These are phyloP conservation scores for Didymosphaeria variabile DNA, from an alignment of 2,329 filamentous ascomycete genomes.

Conservation along the genomic window DNA sequence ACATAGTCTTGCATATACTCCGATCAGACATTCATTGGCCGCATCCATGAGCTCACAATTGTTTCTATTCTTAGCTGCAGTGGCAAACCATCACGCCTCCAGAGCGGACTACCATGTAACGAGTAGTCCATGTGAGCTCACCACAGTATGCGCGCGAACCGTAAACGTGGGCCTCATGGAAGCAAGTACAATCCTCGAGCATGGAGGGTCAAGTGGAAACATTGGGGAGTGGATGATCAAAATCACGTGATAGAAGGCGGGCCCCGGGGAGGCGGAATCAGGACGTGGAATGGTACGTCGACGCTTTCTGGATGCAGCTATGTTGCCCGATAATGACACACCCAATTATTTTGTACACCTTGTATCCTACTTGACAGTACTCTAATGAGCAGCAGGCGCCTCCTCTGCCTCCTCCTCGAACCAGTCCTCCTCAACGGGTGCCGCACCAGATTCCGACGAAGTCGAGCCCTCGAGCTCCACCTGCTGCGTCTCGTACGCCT, in stretches of 20 bases:
- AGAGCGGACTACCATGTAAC: no score
- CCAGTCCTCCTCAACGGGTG: conserved; percentile 75
- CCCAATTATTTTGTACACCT: conserved; percentile 47
- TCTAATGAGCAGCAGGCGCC: conserved; percentile 53
- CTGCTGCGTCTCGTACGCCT: conserved; percentile 92
- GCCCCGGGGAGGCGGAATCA: neutral
- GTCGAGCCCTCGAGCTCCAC: conserved; percentile 94
- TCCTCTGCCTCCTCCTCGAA: conserved; percentile 77
- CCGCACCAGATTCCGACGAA: conserved; percentile 64
- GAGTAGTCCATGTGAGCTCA: neutral
- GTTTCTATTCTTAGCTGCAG: conserved; percentile 4
- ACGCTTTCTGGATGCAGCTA: conserved; percentile 19
- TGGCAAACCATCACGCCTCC: neutral
- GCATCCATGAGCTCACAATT: neutral
- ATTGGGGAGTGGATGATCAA: neutral
- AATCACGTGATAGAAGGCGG: conserved; percentile 37
- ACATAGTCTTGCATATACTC: neutral
- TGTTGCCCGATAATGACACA: conserved; percentile 48
- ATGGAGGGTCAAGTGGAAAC: neutral
- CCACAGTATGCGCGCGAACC: neutral
- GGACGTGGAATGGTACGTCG: neutral
- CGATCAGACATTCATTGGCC: neutral
- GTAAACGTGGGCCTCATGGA: neutral
- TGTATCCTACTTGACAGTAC: conserved; percentile 20
- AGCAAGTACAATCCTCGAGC: neutral